These are phyloP conservation scores for Colletotrichum ledebouriae DNA, from an alignment of 2,329 filamentous ascomycete species.

Conservation along the genomic window DNA sequence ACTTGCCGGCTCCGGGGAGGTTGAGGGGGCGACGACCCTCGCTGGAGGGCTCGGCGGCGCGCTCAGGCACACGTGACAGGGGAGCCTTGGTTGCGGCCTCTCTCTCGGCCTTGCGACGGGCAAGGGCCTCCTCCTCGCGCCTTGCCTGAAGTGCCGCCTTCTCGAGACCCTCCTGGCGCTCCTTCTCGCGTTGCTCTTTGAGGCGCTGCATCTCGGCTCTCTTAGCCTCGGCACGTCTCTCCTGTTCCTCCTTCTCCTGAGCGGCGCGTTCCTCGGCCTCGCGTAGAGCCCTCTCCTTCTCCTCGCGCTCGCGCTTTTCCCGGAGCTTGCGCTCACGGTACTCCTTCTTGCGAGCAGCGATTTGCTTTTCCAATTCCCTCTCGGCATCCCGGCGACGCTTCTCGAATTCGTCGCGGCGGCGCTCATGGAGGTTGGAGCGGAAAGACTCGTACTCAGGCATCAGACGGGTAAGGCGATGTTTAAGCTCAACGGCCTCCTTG, in stretches of 20 bases:
- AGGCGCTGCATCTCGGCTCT: conserved; percentile 76
- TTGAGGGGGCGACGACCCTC: conserved; percentile 47
- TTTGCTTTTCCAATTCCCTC: conserved; percentile 92
- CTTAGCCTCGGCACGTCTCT: conserved; percentile 83
- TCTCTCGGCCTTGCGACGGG: conserved; percentile 77
- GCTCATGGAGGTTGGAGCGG: conserved; percentile 84
- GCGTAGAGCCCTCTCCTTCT: conserved; percentile 80
- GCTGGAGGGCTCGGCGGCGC: conserved; percentile 48
- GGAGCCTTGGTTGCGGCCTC: conserved; percentile 58
- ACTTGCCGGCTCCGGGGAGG: conserved; percentile 55
- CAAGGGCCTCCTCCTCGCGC: conserved; percentile 90
- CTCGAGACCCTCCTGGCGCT: conserved; percentile 77
- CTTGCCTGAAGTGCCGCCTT: conserved; percentile 79
- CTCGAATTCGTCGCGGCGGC: conserved; percentile 95
- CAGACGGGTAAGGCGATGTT: conserved; percentile 89
- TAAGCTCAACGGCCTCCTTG: conserved; percentile 90
- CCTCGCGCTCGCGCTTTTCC: conserved; percentile 87
- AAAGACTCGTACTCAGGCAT: conserved; percentile 89
- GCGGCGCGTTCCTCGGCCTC: conserved; percentile 89
- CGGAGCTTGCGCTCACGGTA: conserved; percentile 84
- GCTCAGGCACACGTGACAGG: conserved; percentile 59
- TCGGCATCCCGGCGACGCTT: conserved; percentile 92
- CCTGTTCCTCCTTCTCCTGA: conserved; percentile 88
- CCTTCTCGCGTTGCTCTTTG: conserved; percentile 75
- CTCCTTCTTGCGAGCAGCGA: conserved; percentile 88